phyloP scores from a whole-genome alignment of 768 basidiomycete species.

The Auricularia heimuer region DNA sequence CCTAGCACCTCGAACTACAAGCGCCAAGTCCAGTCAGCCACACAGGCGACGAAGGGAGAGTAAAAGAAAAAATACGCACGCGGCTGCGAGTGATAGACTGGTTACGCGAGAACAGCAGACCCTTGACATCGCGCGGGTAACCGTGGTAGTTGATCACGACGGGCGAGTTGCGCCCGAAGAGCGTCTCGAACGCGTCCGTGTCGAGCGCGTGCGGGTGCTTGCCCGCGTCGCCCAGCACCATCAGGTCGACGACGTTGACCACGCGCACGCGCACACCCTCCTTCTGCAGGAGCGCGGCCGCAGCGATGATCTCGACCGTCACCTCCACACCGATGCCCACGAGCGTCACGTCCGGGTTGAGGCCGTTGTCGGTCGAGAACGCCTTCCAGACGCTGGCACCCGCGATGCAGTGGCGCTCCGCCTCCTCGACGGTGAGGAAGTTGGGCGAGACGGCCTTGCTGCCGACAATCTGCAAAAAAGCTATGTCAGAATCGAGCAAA shows the following conservation, averaged over 20 bases:
- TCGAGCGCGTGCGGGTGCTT: conserved; percentile 68
- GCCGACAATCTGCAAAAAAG: conserved; percentile 52
- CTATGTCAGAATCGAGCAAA: neutral
- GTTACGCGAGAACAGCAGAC: conserved; percentile 47
- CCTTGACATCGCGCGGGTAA: conserved; percentile 63
- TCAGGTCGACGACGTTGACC: conserved; percentile 82
- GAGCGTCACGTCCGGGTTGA: conserved; percentile 55
- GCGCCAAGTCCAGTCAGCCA: conserved; percentile 2
- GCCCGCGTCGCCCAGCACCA: conserved; percentile 65
- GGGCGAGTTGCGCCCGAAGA: conserved; percentile 63
- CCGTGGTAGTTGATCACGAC: conserved; percentile 82
- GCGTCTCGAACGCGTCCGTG: conserved; percentile 47
- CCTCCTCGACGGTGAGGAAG: conserved; percentile 71
- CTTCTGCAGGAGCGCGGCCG: conserved; percentile 67
- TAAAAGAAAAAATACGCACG: conserved; percentile 31
- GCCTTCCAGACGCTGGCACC: conserved; percentile 84
- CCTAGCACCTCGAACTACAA: conserved; percentile 20
- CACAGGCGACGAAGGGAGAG: conserved; percentile 26
- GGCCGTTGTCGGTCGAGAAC: conserved; percentile 63
- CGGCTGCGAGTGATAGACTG: conserved; percentile 13
- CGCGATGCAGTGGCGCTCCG: conserved; percentile 74
- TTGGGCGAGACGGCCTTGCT: conserved; percentile 75
- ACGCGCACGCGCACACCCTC: conserved; percentile 73
- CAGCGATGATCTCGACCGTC: conserved; percentile 64
- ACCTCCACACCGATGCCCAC: conserved; percentile 1